Evolutionary conservation across 768 basidiomycete species (phyloP), one percentile per base, ranked within the genome.

Genomic region (Cystobasidium tubakii): DNA sequence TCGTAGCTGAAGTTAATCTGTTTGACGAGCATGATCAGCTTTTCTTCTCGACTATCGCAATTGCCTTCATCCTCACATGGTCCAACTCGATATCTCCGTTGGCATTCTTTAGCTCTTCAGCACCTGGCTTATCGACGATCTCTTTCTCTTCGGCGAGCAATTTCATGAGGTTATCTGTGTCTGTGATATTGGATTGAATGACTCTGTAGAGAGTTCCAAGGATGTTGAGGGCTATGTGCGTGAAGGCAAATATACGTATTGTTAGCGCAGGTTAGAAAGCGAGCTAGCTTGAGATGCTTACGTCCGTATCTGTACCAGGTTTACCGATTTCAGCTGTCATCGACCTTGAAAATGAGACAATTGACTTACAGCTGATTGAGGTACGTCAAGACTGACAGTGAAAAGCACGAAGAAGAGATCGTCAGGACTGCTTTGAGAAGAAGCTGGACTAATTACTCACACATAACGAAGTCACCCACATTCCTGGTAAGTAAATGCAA

Each of bases 21-120:
- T 60, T 42, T 50, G 46, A 60, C 57, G 31, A 13, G 23, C 42
- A 54, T 10, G 15, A 21, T 34, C 66, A 27, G 42, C 10, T 7
- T 15, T 9, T n/a, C 39, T 39, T 39, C 39, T 6, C 6, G 39
- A 39, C n/a, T 92, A 77, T 81, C 85, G 76, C 95, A 93, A 42
- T 42, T 42, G 42, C 42, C 9, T 42, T n/a, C n/a, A n/a, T 42
- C n/a, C 53, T 60, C 33, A 60, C 57, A 77, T 95, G 87, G 31
- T 91, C 89, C 80, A 98, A 96, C 79, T 91, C 91, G 79, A 97
- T 89, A 80, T 89, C 87, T 1, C 92, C 88, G 65, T 88, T 84
- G 21, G 86, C 82, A 9, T 91, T 85, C 55, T 88, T 43, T 82
- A 96, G 85, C 62, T 91, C 87, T 17, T 86, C 84, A 10, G 90